Conservation (phyloP, 768 basidiomycete species). For the Suillus fuscotomentosus region DNA sequence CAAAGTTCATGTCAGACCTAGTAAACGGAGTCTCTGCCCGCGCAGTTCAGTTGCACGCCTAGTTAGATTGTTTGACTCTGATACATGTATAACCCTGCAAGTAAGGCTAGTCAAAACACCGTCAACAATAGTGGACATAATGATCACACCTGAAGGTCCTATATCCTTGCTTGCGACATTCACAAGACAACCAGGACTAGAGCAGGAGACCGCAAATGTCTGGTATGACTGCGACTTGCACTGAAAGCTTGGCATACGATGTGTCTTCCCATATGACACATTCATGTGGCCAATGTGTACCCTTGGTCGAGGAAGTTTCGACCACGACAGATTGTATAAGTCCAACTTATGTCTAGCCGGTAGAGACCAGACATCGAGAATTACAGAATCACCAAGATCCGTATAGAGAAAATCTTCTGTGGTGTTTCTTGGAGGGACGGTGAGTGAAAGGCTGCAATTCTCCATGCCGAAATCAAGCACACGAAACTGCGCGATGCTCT, state of each 20-base stretch:
- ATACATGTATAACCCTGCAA: neutral
- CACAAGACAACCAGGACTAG: conserved; percentile 1
- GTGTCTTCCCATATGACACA: neutral
- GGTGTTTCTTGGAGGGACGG: conserved; percentile 16
- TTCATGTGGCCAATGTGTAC: neutral
- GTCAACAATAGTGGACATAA: neutral
- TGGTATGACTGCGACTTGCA: conserved; percentile 4
- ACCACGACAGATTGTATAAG: neutral
- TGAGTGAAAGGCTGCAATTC: conserved; percentile 22
- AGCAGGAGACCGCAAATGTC: conserved; percentile 3
- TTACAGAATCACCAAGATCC: neutral
- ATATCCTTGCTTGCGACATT: neutral
- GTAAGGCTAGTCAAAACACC: neutral
- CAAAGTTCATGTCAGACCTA: neutral
- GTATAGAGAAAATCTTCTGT: neutral
- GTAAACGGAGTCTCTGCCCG: neutral
- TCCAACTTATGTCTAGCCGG: neutral
- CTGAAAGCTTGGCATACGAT: neutral
- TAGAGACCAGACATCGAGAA: conserved; percentile 1
- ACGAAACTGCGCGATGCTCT: conserved; percentile 24
- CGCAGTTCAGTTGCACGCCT: neutral
- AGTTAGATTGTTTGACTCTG: neutral
- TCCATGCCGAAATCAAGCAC: conserved; percentile 34
- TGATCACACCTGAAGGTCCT: neutral
- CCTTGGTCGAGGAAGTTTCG: neutral